Conservation (phyloP, 2,329 filamentous ascomycete species). For the Alternaria triticina region DNA sequence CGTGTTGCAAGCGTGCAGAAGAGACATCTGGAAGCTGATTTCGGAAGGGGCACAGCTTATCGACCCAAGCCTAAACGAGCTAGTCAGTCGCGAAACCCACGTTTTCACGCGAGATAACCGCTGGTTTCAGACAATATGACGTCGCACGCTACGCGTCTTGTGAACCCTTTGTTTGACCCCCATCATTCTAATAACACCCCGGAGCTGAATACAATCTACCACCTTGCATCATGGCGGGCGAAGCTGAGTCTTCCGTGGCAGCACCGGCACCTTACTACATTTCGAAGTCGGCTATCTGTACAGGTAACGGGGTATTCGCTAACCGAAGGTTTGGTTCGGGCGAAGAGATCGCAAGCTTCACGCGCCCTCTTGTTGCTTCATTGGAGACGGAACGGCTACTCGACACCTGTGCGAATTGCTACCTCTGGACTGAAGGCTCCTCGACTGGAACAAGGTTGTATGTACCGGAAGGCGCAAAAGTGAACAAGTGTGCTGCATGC, state of each 20-base stretch:
- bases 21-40: too few species aligned
- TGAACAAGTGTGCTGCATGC: conserved; percentile 66
- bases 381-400: conserved; percentile 59
- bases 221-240: background rate
- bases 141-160: background rate
- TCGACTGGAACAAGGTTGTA: conserved; percentile 41
- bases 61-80: background rate
- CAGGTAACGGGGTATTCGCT: conserved; percentile 64
- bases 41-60: background rate
- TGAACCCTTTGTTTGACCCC: background rate
- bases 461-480: conserved; percentile 39
- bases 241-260: background rate
- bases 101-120: conserved; percentile 4
- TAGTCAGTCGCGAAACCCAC: background rate
- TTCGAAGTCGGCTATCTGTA: conserved; percentile 28
- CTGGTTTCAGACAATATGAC: background rate
- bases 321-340: conserved; percentile 56
- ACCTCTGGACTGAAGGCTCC: conserved; percentile 49
- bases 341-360: conserved; percentile 56
- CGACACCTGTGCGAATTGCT: conserved; percentile 66
- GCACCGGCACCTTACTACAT: conserved; percentile 25
- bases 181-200: background rate
- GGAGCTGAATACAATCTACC: too few species aligned
- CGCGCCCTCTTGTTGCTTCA: conserved; percentile 61
- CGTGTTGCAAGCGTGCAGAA: too few species aligned